Percentiles rank a stretch among this genome's conserved stretches.
These are phyloP conservation scores for Diaporthe eres DNA, from an alignment of 2,329 filamentous ascomycete genomes.

Conservation along the genomic window DNA sequence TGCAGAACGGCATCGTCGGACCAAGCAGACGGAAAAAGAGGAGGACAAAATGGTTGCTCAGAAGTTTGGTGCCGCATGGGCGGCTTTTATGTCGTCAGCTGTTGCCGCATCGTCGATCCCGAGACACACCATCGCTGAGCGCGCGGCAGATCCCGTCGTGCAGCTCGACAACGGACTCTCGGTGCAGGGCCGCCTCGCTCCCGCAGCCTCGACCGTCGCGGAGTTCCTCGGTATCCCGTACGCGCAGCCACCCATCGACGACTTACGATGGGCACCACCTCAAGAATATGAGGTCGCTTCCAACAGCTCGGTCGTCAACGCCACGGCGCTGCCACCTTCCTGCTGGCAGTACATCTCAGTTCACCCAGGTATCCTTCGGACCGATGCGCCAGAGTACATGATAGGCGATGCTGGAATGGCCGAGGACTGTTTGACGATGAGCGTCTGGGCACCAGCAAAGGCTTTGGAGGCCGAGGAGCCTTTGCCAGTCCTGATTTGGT, in stretches of 20 bases:
- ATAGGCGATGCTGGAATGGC: constrained; percentile 43
- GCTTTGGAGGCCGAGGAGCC: constrained; percentile 33
- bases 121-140: background rate
- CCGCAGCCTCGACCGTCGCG: constrained; percentile 44
- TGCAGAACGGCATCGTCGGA: background rate
- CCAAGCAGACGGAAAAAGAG: background rate
- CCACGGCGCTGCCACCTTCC: constrained; percentile 47
- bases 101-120: constrained; percentile 2
- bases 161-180: constrained; percentile 25
- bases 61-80: constrained; percentile 2
- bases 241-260: constrained; percentile 52
- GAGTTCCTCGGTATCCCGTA: constrained; percentile 57
- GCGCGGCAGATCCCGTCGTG: background rate
- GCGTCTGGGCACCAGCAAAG: constrained; percentile 57
- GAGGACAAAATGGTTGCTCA: background rate
- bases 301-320: constrained; percentile 50
- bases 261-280: constrained; percentile 50
- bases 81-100: constrained; percentile 1
- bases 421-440: constrained; percentile 61
- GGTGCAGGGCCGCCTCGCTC: constrained; percentile 23
- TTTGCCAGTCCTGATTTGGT: constrained; percentile 61
- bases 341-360: constrained; percentile 33
- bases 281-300: constrained; percentile 44
- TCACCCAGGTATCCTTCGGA: constrained; percentile 27
- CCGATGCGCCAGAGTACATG: constrained; percentile 45